Evolutionary conservation across 805 yeast species (phyloP).

Genomic region (Starmerella apis): DNA sequence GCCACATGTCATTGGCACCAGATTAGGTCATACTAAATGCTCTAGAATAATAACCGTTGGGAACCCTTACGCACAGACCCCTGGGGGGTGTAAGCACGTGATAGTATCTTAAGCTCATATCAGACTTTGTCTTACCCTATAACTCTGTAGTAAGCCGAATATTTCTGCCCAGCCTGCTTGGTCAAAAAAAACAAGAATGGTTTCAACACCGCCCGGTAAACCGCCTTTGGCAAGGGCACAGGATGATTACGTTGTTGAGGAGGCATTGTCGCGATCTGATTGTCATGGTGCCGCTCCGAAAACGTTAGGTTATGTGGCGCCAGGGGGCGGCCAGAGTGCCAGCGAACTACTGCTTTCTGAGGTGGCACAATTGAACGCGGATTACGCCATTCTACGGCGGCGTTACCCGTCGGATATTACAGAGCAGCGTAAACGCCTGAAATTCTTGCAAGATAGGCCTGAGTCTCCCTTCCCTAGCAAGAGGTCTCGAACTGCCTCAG

Average conservation of each 20-base stretch:
- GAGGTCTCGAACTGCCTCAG: no score
- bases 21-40: no score
- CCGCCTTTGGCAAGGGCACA: background rate
- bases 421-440: no score
- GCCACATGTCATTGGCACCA: no score
- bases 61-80: no score
- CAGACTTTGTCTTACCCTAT: no score
- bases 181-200: background rate
- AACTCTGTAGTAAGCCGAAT: no score
- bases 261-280: background rate
- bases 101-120: no score
- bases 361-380: slow-evolving; percentile 12
- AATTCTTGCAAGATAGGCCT: no score
- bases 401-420: background rate
- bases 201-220: background rate
- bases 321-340: background rate
- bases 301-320: background rate
- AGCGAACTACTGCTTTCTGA: slow-evolving; percentile 16
- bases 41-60: no score
- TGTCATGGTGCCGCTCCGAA: background rate
- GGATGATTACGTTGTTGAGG: background rate
- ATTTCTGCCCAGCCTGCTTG: background rate
- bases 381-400: background rate
- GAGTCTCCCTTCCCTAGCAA: no score
- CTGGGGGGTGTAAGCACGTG: no score